Evolutionary conservation across 768 basidiomycete genomes (phyloP), one percentile per base, ranked within the genome.

Genomic region (Pisolithus tinctorius): DNA sequence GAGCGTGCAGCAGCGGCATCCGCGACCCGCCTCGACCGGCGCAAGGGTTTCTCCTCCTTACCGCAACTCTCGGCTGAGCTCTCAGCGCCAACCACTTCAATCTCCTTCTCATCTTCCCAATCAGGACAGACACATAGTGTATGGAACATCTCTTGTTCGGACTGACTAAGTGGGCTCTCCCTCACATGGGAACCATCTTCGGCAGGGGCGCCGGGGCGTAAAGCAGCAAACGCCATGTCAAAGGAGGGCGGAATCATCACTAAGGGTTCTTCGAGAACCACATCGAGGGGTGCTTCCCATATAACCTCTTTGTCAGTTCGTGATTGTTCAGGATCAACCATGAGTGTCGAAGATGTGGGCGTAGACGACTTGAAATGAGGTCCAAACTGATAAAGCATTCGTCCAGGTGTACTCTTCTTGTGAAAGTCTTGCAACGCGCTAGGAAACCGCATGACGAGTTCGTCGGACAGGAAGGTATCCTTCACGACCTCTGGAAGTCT

Each of bases 101-200:
- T 41, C 20, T 71, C 76, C 51, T 69, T 64, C 45, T 80, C 77
- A 23, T 45, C 49, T 38, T 67, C 67, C 76, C 77, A 79, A 52
- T 82, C 81, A 17, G 79, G 77, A 53, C 77, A 74, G 30, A 76
- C 70, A 53, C 84, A 88, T 25, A 88, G 66, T 44, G 77, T 74
- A 39, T 72, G 78, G 66, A 88, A 88, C 45, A 88, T 81, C 64
- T 84, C 80, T 60, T 84, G 79, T 58, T 88, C 86, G 9, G 76
- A 80, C 23, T 81, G 80, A 56, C 78, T 88, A 45, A 88, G 73
- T 17, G 85, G 86, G 3, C 70, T 69, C 27, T 69, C 66, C 6
- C 62, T 44, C 13, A 36, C 34, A 10, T 45, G 20, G 25, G 46
- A 36, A 17, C 14, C 49, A 11, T 56, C 57, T 38, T 59, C 54